phyloP scores from a whole-genome alignment of 2,329 filamentous ascomycete species.

The Cadophora gregata region DNA sequence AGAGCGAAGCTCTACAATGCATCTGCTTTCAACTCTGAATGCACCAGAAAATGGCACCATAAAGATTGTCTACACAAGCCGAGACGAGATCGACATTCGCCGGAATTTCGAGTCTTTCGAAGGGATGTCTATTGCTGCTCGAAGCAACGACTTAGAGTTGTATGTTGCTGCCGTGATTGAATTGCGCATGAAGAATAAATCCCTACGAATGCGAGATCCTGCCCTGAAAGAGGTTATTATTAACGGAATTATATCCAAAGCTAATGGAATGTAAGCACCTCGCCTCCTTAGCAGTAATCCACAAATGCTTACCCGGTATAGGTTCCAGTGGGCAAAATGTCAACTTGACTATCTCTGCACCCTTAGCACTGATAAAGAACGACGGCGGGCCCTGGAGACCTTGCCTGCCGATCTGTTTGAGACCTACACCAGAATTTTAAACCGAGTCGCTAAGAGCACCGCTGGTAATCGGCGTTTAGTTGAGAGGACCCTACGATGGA shows the following conservation, averaged over 20 bases:
- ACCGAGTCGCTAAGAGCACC: conserved; percentile 35
- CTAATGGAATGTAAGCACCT: conserved; percentile 32
- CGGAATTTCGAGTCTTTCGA: conserved; percentile 14
- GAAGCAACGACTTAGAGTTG: conserved; percentile 28
- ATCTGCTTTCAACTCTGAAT: conserved; percentile 22
- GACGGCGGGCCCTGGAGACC: conserved; percentile 26
- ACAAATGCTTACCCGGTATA: background rate
- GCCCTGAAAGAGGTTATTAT: conserved; percentile 28
- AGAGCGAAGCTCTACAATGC: conserved; percentile 16
- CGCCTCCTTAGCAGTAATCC: no score
- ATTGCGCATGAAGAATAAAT: conserved; percentile 18
- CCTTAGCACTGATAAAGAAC: conserved; percentile 34
- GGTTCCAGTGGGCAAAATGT: conserved; percentile 33
- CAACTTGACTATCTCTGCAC: conserved; percentile 33
- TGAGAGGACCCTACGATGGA: conserved; percentile 31
- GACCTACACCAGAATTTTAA: conserved; percentile 42
- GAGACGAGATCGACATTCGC: conserved; percentile 29
- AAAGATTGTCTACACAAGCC: conserved; percentile 26
- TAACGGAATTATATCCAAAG: conserved; percentile 23
- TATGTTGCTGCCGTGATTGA: conserved; percentile 32
- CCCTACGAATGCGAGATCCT: conserved; percentile 22
- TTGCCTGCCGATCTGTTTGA: conserved; percentile 36
- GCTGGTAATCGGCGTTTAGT: conserved; percentile 35
- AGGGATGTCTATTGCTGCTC: conserved; percentile 29
- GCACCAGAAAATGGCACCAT: conserved; percentile 17